Evolutionary conservation across 108 stramenopile species (phyloP), one percentile per base, ranked within the genome.

Genomic region (Seminavis robusta): DNA sequence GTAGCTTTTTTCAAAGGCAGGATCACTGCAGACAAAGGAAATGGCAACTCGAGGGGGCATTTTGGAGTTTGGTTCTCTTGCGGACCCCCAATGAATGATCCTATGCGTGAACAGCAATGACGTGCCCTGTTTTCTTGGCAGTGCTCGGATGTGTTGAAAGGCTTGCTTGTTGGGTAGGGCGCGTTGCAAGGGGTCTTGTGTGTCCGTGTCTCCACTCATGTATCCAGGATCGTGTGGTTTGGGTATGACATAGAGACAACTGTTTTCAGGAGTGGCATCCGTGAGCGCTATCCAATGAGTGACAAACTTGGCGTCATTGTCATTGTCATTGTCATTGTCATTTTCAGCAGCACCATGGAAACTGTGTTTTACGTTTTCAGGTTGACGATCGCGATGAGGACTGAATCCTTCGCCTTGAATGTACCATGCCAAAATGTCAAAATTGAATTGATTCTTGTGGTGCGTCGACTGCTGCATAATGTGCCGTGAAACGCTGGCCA

Each of bases 301-400:
- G 21, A 83, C 65, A 63, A 84, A 89, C 48, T 80, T 89, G 16
- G 85, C 76, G 50, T 74, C 53, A 9, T 47, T 48, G 55, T 73
- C 71, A 7, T 38, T 24, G 1, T n/a, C 5, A 23, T n/a, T 11
- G 24, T 46, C 45, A 11, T n/a, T n/a, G n/a, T n/a, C n/a, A n/a
- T n/a, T n/a, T n/a, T n/a, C n/a, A n/a, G n/a, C n/a, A n/a, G n/a
- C n/a, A n/a, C n/a, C n/a, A 59, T 70, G 65, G 30, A 70, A 75
- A 47, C 68, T 70, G n/a, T n/a, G n/a, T n/a, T n/a, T n/a, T 4
- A 50, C 64, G 42, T 65, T 50, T 10, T 68, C 74, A 15, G 84
- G 84, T 63, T 85, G 84, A n/a, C 84, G 71, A 69, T 85, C 84
- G 16, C 84, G 74, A 52, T 85, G 84, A 2, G 84, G 80, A 49